These are phyloP conservation scores for Cladophialophora exuberans DNA, from an alignment of 2,329 filamentous ascomycete species.

Conservation along the genomic window DNA sequence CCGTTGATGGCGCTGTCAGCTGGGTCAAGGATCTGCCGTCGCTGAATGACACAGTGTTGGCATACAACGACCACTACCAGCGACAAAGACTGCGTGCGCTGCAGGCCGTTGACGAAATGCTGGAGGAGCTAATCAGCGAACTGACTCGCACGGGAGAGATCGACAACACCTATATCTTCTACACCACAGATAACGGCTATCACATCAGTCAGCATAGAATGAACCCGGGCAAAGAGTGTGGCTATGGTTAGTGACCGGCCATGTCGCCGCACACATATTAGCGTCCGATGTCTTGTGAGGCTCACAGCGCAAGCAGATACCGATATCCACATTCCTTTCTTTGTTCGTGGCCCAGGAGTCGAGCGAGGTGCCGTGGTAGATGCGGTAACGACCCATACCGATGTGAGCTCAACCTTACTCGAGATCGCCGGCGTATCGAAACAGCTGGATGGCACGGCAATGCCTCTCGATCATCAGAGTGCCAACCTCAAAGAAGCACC, in stretches of 20 bases:
- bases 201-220: constrained; percentile 64
- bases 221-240: constrained; percentile 62
- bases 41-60: constrained; percentile 52
- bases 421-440: constrained; percentile 30
- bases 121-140: constrained; percentile 49
- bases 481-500: no score
- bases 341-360: constrained; percentile 63
- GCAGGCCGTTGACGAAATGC: constrained; percentile 59
- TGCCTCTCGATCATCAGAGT: no score
- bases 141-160: constrained; percentile 47
- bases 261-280: no score
- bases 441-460: constrained; percentile 61
- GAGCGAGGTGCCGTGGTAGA: constrained; percentile 45
- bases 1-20: constrained; percentile 52
- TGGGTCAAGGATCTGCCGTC: constrained; percentile 51
- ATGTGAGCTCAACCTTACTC: constrained; percentile 65
- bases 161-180: constrained; percentile 64
- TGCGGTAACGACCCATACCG: constrained; percentile 64
- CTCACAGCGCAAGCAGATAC: constrained; percentile 35
- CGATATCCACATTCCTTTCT: constrained; percentile 63
- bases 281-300: no score
- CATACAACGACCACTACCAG: constrained; percentile 59
- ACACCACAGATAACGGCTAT: constrained; percentile 64
- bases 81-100: constrained; percentile 54
- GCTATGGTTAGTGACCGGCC: constrained; percentile 61